Base-by-base conservation (phyloP, 306 rosid genomes). In the Trichosanthes cucumerina region DNA sequence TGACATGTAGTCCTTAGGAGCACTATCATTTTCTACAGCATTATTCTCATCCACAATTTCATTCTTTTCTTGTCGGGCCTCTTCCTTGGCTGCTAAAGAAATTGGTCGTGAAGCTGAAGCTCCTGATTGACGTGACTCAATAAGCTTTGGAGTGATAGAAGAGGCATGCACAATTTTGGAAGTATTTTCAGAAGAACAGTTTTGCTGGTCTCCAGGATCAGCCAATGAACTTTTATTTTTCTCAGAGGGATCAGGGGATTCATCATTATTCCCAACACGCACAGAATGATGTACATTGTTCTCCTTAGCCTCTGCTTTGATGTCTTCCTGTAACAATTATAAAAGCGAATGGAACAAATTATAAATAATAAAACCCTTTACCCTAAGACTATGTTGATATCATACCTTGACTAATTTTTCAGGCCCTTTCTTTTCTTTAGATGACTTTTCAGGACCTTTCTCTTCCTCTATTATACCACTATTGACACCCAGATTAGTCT, bases 341-440 rank as follows among this genome's bases (percentile, higher is more conserved):
- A 28, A 69, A 34, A 53, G 68, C 46, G 47, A 53, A 66, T 50
- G 46, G 8, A 31, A 59, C 16, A 16, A 28, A 24, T 26, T 49
- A 14, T 24, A 28, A 46, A 28, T 23, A 59, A 43, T 31, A 63
- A 18, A 36, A 49, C 62, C 5, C 12, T 44, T 57, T 74, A 59
- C 18, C 26, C 71, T 39, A 21, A 53, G 21, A 57, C 52, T 23
- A 10, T 0, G 66, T 19, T 34, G 43, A 33, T 34, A 75, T 78
- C 23, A 28, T 83, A 87, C 89, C 86, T 83, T 83, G 69, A 69
- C 78, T 44, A n/a, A 14, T 70, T 39, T 57, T n/a, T 54, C 79
- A 58, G 1, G 81, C 31, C 12, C 64, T 80, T 41, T 56, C 50
- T 60, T 47, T 73, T 78, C 18, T 52, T 52, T 52, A 52, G 57